These are phyloP conservation scores for Boechera divaricarpa DNA, from an alignment of 345 rosid species.

Conservation along the genomic window DNA sequence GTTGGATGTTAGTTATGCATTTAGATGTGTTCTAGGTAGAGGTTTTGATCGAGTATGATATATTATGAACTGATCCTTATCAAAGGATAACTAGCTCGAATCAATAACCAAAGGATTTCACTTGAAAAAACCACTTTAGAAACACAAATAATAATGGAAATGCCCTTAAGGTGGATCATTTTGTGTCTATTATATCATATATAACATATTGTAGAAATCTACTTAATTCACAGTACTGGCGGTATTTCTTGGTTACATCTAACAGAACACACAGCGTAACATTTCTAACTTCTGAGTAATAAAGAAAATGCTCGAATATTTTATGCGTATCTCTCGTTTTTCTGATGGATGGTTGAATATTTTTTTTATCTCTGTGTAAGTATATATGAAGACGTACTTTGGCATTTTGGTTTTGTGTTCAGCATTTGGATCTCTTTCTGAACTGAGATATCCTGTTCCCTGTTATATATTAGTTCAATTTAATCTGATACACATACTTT, in stretches of 20 bases:
- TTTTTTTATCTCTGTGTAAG: neutral
- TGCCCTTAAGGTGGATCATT: neutral
- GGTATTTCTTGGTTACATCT: neutral
- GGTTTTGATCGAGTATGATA: neutral
- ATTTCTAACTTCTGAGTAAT: constrained; percentile 2
- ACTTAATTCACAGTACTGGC: constrained; percentile 3
- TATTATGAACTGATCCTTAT: neutral
- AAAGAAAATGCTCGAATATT: neutral
- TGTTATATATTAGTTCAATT: neutral
- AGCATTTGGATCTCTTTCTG: neutral
- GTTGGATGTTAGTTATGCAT: neutral
- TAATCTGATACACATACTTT: constrained; percentile 7
- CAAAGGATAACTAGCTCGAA: neutral
- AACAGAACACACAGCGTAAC: neutral
- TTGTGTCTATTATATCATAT: neutral
- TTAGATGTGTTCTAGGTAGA: constrained; percentile 11
- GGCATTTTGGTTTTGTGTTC: constrained; percentile 7
- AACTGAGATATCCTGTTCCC: constrained; percentile 16
- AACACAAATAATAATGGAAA: neutral
- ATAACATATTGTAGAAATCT: neutral
- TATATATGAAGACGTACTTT: constrained; percentile 7
- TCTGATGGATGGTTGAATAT: neutral
- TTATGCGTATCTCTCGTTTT: neutral
- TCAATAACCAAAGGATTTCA: neutral
- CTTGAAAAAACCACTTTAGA: neutral